phyloP scores from a whole-genome alignment of 768 basidiomycete genomes.

The Macrolepiota dolichaula region DNA sequence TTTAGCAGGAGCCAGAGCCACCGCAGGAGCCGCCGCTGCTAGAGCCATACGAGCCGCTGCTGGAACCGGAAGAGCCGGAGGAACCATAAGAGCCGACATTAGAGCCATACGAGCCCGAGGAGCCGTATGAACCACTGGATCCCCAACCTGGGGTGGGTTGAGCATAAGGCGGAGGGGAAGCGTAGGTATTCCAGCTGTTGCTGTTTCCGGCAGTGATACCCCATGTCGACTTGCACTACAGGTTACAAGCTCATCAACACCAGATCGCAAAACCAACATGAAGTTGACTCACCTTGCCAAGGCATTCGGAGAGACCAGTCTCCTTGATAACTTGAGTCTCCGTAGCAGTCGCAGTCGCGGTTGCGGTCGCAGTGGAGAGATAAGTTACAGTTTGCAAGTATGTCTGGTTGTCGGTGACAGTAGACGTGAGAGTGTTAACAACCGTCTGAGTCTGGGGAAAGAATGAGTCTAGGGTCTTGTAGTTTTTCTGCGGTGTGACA shows the following conservation, averaged over 20 bases:
- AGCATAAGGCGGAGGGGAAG: constrained; percentile 17
- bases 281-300: constrained; percentile 37
- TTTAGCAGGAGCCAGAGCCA: constrained; percentile 28
- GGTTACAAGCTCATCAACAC: constrained; percentile 14
- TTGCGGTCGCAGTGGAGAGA: constrained; percentile 44
- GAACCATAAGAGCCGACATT: constrained; percentile 8
- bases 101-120: constrained; percentile 9
- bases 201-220: constrained; percentile 49
- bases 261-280: not conserved
- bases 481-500: constrained; percentile 16
- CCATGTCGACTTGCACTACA: constrained; percentile 58
- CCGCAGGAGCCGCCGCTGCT: constrained; percentile 8
- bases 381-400: constrained; percentile 48
- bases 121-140: constrained; percentile 20
- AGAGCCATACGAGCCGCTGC: constrained; percentile 10
- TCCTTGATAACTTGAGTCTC: constrained; percentile 35
- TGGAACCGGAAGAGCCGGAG: constrained; percentile 13
- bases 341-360: constrained; percentile 33
- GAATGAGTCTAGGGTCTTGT: constrained; percentile 2
- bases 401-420: constrained; percentile 46
- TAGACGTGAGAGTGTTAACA: constrained; percentile 52
- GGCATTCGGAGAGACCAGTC: constrained; percentile 52
- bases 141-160: not conserved
- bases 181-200: constrained; percentile 46
- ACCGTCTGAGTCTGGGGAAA: constrained; percentile 52